Conservation (phyloP, 1,284 basidiomycete genomes). For the Singerocomus rubriflavus region DNA sequence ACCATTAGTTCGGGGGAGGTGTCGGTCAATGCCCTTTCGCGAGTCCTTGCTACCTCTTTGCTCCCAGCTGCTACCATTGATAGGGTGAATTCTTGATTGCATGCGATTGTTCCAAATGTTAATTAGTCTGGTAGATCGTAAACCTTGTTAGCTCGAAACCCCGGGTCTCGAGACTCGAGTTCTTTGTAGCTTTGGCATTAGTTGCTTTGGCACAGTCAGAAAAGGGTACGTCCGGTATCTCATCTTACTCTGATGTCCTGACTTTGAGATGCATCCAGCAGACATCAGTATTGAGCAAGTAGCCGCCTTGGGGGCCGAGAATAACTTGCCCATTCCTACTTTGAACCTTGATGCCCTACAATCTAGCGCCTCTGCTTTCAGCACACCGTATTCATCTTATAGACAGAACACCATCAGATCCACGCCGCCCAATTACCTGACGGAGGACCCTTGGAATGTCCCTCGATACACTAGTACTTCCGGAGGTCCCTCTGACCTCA, state of each 20-base stretch:
- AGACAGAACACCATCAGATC: slow-evolving; percentile 40
- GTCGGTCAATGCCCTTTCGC: slow-evolving; percentile 77
- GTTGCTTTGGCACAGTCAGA: slow-evolving; percentile 82
- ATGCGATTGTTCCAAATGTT: slow-evolving; percentile 4
- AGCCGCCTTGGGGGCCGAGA: slow-evolving; percentile 65
- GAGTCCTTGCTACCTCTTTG: slow-evolving; percentile 71
- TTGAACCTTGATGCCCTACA: slow-evolving; percentile 61
- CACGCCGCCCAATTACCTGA: slow-evolving; percentile 46
- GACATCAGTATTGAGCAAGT: slow-evolving; percentile 82
- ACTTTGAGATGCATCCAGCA: slow-evolving; percentile 29
- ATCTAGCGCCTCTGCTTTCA: slow-evolving; percentile 48
- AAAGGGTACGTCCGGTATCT: slow-evolving; percentile 49
- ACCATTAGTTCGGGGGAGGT: slow-evolving; percentile 64
- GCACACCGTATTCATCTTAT: slow-evolving; percentile 37
- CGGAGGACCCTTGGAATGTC: slow-evolving; percentile 74
- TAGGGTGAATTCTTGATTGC: slow-evolving; percentile 47
- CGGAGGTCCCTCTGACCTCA: slow-evolving; percentile 19
- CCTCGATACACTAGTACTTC: slow-evolving; percentile 19
- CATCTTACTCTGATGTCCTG: slow-evolving; percentile 2
- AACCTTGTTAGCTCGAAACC: slow-evolving; percentile 75
- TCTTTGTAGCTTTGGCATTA: slow-evolving; percentile 84
- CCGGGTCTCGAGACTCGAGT: slow-evolving; percentile 79
- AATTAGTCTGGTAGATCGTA: slow-evolving; percentile 58
- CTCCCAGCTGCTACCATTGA: slow-evolving; percentile 81
- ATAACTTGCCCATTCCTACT: slow-evolving; percentile 66